Conservation (phyloP, 768 basidiomycete species). For the Clitopilus passeckerianus region DNA sequence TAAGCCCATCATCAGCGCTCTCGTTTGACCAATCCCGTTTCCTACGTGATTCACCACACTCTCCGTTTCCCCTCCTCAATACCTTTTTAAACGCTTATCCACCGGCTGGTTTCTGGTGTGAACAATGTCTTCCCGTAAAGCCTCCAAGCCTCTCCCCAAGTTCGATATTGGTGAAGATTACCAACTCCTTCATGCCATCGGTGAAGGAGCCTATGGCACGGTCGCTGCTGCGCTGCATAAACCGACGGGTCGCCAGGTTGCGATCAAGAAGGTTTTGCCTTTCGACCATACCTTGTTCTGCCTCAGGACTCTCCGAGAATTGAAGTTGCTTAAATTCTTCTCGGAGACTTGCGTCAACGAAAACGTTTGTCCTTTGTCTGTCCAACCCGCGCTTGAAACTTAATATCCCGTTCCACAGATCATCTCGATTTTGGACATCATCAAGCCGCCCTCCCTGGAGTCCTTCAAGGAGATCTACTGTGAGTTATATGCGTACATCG, state of each 20-base stretch:
- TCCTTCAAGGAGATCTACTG: conserved; percentile 88
- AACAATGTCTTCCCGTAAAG: conserved; percentile 54
- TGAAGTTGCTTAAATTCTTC: conserved; percentile 87
- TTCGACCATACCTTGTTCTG: conserved; percentile 95
- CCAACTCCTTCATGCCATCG: conserved; percentile 67
- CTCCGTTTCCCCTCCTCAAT: conserved; percentile 16
- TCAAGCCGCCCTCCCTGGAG: conserved; percentile 71
- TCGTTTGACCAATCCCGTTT: conserved; percentile 17
- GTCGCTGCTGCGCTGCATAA: conserved; percentile 86
- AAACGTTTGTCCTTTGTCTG: conserved; percentile 43
- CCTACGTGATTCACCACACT: conserved; percentile 21
- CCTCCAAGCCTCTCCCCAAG: conserved; percentile 62
- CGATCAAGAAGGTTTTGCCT: conserved; percentile 93
- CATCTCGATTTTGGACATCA: conserved; percentile 88
- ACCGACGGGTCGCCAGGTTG: conserved; percentile 78
- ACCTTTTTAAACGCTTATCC: conserved; percentile 21
- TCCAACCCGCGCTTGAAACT: conserved; percentile 5
- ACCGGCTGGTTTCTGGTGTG: conserved; percentile 48
- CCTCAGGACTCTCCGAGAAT: conserved; percentile 82
- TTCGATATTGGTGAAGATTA: conserved; percentile 77
- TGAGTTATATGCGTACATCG: conserved; percentile 21
- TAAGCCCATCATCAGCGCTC: conserved; percentile 10
- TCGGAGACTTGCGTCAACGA: conserved; percentile 77
- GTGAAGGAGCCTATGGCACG: conserved; percentile 87
- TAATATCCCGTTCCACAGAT: conserved; percentile 46